These are phyloP conservation scores for Kwoniella dendrophila DNA, from an alignment of 768 basidiomycete species.

Conservation along the genomic window DNA sequence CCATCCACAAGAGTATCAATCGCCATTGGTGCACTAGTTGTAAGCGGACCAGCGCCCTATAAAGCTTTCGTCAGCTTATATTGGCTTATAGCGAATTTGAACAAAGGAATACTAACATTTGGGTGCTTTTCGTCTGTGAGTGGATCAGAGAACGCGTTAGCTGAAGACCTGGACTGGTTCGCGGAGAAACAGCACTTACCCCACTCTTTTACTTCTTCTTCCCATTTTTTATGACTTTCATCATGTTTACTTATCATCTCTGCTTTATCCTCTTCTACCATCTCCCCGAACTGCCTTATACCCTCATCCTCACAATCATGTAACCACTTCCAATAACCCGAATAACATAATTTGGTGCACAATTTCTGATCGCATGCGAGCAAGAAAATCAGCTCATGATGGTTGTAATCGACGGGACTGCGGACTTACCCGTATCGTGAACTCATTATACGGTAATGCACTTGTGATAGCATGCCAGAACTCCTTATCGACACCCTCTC, in stretches of 20 bases:
- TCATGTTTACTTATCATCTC: conserved; percentile 76
- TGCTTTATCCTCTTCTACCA: conserved; percentile 68
- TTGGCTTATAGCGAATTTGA: no score
- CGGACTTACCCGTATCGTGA: conserved; percentile 71
- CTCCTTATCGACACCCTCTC: conserved; percentile 64
- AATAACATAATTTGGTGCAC: conserved; percentile 83
- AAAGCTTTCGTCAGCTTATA: no score
- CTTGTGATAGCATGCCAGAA: conserved; percentile 87
- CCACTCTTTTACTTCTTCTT: conserved; percentile 57
- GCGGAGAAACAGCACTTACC: conserved; percentile 31
- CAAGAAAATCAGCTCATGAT: conserved; percentile 1
- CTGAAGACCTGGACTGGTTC: not conserved
- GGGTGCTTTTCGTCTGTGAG: conserved; percentile 19
- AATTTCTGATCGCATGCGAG: conserved; percentile 69
- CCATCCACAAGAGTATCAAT: conserved; percentile 21
- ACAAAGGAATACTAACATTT: conserved; percentile 3
- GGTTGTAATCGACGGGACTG: no score
- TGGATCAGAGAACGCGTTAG: not conserved
- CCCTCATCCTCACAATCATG: conserved; percentile 70
- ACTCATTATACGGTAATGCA: conserved; percentile 92
- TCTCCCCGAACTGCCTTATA: conserved; percentile 64
- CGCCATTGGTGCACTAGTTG: conserved; percentile 3
- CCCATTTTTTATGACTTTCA: conserved; percentile 70
- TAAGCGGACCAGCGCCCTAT: no score
- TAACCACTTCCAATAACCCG: conserved; percentile 70